Evolutionary conservation across 202 grass and related monocot species (phyloP), one percentile per base, ranked within the genome.

Genomic region (Eragrostis tef): DNA sequence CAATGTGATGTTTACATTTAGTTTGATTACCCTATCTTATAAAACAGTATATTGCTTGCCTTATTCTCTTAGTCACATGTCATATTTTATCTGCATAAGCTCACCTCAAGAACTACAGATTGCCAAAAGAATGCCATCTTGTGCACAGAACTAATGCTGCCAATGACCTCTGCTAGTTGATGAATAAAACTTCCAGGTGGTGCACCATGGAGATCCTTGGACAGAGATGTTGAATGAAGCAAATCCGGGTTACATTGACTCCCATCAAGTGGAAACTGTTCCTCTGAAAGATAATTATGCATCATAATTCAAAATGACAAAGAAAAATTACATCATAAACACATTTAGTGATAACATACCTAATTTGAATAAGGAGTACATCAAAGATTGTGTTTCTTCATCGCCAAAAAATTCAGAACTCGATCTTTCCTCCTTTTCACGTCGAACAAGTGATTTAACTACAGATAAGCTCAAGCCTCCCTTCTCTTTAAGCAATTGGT

Each of bases 81-180:
- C 63, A 63, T 14, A 78, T 51, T 53, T 73, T 73, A 79, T 71
- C 34, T 78, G 31, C 77, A 65, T 67, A 64, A 73, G 85, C 80
- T 75, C 71, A 99, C 96, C 89, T 93, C 86, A 48, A 81, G 16
- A 88, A 95, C 63, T 71, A 99, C 62, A n/a, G 62, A 87, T 22
- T 75, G 88, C 96, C 96, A 99, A 89, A 95, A 93, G 56, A 83
- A 93, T 42, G 82, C 90, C 89, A 95, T 91, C 85, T 95, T 99
- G 80, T 95, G 80, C 63, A 93, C 64, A 19, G 90, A 99, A 90
- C 85, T 99, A 82, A 93, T 85, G 43, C 80, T 80, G 47, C 90
- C 93, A 81, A 99, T 83, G 82, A 87, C 80, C 49, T 85, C 49
- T 81, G 88, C 90, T 67, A 98, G 67, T 85, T 74, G 84, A 91